Conservation (phyloP, 176 grass and related monocot species). For the Lolium rigidum region DNA sequence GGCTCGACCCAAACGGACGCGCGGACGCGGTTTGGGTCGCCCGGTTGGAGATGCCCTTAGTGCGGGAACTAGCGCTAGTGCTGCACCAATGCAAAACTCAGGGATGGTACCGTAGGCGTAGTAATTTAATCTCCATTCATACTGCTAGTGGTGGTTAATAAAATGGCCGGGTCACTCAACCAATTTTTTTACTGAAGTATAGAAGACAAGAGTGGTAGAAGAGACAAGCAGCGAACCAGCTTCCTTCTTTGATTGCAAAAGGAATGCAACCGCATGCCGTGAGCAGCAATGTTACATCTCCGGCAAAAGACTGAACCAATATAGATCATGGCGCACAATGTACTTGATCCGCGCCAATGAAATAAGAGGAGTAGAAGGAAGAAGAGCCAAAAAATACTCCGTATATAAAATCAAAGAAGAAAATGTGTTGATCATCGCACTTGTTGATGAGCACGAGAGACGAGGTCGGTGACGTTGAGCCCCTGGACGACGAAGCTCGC, state of each 20-base stretch:
- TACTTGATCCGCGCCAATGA: slow-evolving; percentile 45
- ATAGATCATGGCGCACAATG: slow-evolving; percentile 20
- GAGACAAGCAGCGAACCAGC: background rate
- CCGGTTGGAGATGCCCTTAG: no score
- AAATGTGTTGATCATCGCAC: slow-evolving; percentile 41
- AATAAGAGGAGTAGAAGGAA: background rate
- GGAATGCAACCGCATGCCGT: slow-evolving; percentile 22
- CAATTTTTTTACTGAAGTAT: background rate
- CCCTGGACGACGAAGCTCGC: slow-evolving; percentile 44
- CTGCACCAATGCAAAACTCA: no score
- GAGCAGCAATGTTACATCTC: slow-evolving; percentile 40
- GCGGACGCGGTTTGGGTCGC: no score
- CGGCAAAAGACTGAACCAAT: slow-evolving; percentile 25
- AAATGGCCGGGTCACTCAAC: no score
- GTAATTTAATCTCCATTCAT: no score
- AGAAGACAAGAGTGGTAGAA: background rate
- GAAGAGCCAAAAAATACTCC: slow-evolving; percentile 6
- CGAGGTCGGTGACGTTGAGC: slow-evolving; percentile 56
- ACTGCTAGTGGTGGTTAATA: no score
- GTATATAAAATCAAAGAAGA: no score
- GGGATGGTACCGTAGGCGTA: no score
- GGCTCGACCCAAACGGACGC: no score
- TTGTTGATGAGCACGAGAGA: slow-evolving; percentile 48
- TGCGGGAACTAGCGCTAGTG: no score
- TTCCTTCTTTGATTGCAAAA: slow-evolving; percentile 8